Evolutionary conservation across 192 early-diverging fungal genomes (phyloP).

Genomic region (Haplosporangium gracile): DNA sequence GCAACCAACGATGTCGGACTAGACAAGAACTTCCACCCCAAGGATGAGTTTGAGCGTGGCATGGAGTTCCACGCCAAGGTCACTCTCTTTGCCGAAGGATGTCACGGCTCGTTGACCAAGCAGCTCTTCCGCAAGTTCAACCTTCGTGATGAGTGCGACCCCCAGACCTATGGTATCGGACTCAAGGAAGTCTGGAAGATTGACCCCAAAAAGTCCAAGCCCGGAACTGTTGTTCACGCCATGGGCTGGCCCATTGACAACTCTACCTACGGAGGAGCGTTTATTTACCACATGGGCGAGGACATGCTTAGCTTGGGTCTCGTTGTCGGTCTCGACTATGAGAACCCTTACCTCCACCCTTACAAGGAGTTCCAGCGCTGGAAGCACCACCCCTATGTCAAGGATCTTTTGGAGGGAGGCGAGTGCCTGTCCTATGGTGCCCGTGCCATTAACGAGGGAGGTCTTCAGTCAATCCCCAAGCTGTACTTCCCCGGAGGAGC

Average conservation of each 20-base stretch:
- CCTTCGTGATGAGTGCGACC: slow-evolving; percentile 86
- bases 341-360: slow-evolving; percentile 94
- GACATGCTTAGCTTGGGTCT: slow-evolving; percentile 89
- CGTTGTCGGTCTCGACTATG: slow-evolving; percentile 94
- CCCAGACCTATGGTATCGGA: slow-evolving; percentile 96
- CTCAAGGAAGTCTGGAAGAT: slow-evolving; percentile 99
- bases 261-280: slow-evolving; percentile 93
- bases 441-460: slow-evolving; percentile 97
- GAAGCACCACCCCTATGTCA: slow-evolving; percentile 93
- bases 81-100: slow-evolving; percentile 97
- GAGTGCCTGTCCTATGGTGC: slow-evolving; percentile 94
- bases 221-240: slow-evolving; percentile 88
- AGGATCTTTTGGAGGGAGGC: slow-evolving; percentile 88
- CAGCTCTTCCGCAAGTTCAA: slow-evolving; percentile 89
- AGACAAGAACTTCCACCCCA: slow-evolving; percentile 88
- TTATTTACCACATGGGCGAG: slow-evolving; percentile 96
- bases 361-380: slow-evolving; percentile 98
- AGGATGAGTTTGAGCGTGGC: slow-evolving; percentile 92
- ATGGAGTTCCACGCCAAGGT: slow-evolving; percentile 96
- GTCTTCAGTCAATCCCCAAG: slow-evolving; percentile 95
- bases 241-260: slow-evolving; percentile 94
- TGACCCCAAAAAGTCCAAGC: slow-evolving; percentile 83
- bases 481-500: slow-evolving; percentile 95
- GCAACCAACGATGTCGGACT: slow-evolving; percentile 97
- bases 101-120: slow-evolving; percentile 97